Conservation (phyloP, 768 basidiomycete genomes). For the Amanita jacksonii region DNA sequence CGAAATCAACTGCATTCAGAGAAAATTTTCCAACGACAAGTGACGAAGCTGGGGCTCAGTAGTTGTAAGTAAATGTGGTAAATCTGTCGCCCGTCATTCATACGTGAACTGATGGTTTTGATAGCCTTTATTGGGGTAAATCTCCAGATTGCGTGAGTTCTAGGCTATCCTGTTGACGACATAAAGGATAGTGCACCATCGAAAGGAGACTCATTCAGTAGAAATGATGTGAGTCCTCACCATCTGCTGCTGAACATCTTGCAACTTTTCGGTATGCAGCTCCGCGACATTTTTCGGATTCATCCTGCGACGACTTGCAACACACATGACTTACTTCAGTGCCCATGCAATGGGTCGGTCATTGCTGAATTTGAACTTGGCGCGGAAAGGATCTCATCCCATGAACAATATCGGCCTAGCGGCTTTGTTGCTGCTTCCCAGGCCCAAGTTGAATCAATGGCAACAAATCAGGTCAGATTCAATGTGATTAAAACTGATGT, state of each 20-base stretch:
- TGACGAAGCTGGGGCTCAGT: slow-evolving; percentile 88
- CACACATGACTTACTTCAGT: slow-evolving; percentile 88
- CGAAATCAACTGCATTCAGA: slow-evolving; percentile 30
- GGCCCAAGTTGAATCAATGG: slow-evolving; percentile 23
- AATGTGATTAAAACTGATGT: background rate
- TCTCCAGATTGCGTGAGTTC: background rate
- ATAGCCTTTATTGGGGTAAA: slow-evolving; percentile 64
- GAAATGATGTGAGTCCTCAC: slow-evolving; percentile 70
- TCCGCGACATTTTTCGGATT: slow-evolving; percentile 89
- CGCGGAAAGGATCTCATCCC: background rate
- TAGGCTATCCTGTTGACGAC: background rate
- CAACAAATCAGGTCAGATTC: slow-evolving; percentile 9
- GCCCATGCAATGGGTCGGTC: slow-evolving; percentile 18
- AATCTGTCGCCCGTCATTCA: slow-evolving; percentile 8
- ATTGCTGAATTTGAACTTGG: background rate
- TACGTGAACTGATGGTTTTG: slow-evolving; percentile 6
- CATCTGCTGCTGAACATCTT: slow-evolving; percentile 1
- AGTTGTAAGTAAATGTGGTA: slow-evolving; percentile 54
- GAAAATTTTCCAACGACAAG: slow-evolving; percentile 90
- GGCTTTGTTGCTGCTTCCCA: slow-evolving; percentile 65
- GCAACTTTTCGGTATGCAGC: slow-evolving; percentile 29
- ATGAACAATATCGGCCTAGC: slow-evolving; percentile 17
- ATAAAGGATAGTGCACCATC: slow-evolving; percentile 30
- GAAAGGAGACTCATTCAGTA: slow-evolving; percentile 79
- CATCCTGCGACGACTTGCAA: slow-evolving; percentile 73